Evolutionary conservation across 257 asterid species (phyloP), one percentile per base, ranked within the genome.

Genomic region (Parsonsia alboflavescens): DNA sequence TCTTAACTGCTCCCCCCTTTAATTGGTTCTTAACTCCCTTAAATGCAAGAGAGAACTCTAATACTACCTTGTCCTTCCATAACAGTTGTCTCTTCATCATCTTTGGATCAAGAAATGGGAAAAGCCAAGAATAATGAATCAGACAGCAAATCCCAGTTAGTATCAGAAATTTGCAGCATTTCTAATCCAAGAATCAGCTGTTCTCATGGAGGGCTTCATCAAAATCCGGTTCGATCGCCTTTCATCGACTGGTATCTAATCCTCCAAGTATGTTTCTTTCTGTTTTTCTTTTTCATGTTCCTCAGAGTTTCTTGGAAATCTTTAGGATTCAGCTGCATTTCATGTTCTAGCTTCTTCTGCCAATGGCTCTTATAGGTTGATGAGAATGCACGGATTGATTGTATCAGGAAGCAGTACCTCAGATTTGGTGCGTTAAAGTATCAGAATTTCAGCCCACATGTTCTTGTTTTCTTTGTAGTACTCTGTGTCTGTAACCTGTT

Each of bases 171-270:
- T 36, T 92, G 90, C 78, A 71, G 77, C 30, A 52, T 92, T 46
- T 85, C 86, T 26, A 66, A 73, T 58, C 80, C 83, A 48, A 81
- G 85, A 52, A 62, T 24, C 68, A 24, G 78, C 22, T 87, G 91
- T 68, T 75, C 84, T 26, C 84, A 84, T 30, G 76, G 41, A 41
- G 72, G 41, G 41, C 85, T 78, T 71, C 86, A 44, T 67, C 79
- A 64, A 16, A 45, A 41, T 44, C 64, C 73, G 12, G 73, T 22
- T 53, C 59, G 64, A 61, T 52, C 85, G 5, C 83, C 83, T 3
- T 89, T 90, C 74, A 59, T 89, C 71, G 85, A 89, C 68, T 90
- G 96, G 96, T 89, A 90, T 70, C 92, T 80, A 62, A 84, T 92
- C 71, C 96, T 90, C 75, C 73, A 78, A 74, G 96, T 90, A 85